These are phyloP conservation scores for Nannochloris sp. DNA, from an alignment of 139 green algal species.

Conservation along the genomic window DNA sequence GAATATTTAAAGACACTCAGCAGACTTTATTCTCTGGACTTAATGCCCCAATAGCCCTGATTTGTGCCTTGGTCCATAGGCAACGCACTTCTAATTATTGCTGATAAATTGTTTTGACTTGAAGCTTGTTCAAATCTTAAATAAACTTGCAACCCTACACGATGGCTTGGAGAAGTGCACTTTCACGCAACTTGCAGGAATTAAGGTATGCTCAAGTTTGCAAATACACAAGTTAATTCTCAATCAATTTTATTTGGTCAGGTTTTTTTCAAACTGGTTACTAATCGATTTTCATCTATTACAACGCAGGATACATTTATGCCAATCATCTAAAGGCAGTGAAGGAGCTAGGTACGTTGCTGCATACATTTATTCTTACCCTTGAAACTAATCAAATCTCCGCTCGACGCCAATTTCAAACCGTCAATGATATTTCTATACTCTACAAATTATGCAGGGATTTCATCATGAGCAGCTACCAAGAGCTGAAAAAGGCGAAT, in stretches of 20 bases:
- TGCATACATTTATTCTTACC: background rate
- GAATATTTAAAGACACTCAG: background rate
- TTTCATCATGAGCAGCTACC: constrained; percentile 71
- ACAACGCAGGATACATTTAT: constrained; percentile 80
- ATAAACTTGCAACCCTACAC: background rate
- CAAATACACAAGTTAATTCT: background rate
- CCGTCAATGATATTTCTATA: background rate
- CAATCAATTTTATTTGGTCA: background rate
- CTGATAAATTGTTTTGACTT: background rate
- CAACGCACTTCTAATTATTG: too few relatives aligned
- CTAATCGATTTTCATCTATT: too few relatives aligned
- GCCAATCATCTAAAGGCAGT: constrained; percentile 61
- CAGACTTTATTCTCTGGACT: background rate
- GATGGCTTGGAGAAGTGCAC: constrained; percentile 42
- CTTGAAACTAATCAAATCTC: background rate
- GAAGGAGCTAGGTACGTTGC: constrained; percentile 57
- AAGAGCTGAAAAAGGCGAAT: constrained; percentile 85
- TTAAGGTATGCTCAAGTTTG: constrained; percentile 44
- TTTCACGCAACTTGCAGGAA: constrained; percentile 69
- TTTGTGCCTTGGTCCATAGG: too few relatives aligned
- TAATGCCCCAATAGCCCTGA: background rate
- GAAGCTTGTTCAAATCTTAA: background rate
- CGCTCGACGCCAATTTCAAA: too few relatives aligned
- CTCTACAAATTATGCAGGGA: constrained; percentile 54
- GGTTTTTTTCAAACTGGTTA: background rate